phyloP scores from a whole-genome alignment of 345 rosid genomes.

The Arabidopsis thaliana region TAIR10.1 NC_003074.8:4534001-4534500 shows the following conservation, averaged over 20 bases:
- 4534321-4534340: background rate
- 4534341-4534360: background rate
- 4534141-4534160: slow-evolving; percentile 53
- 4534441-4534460: slow-evolving; percentile 56
- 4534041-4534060: background rate
- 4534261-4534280: slow-evolving; percentile 68
- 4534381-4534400: slow-evolving; percentile 54
- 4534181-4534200: slow-evolving; percentile 43
- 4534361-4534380: slow-evolving; percentile 84
- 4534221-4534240: slow-evolving; percentile 80
- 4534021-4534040: slow-evolving; percentile 81
- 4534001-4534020: slow-evolving; percentile 51
- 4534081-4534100: background rate
- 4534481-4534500: slow-evolving; percentile 75
- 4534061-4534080: slow-evolving; percentile 1
- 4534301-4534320: background rate
- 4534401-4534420: slow-evolving; percentile 58
- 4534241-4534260: slow-evolving; percentile 60
- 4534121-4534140: slow-evolving; percentile 64
- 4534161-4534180: slow-evolving; percentile 45
- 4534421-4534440: slow-evolving; percentile 78
- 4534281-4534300: slow-evolving; percentile 24
- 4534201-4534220: slow-evolving; percentile 60
- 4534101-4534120: slow-evolving; percentile 49
- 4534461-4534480: slow-evolving; percentile 82